Evolutionary conservation across 768 basidiomycete species (phyloP), one percentile per base, ranked within the genome.

Genomic region (Hydnomerulius pinastri): DNA sequence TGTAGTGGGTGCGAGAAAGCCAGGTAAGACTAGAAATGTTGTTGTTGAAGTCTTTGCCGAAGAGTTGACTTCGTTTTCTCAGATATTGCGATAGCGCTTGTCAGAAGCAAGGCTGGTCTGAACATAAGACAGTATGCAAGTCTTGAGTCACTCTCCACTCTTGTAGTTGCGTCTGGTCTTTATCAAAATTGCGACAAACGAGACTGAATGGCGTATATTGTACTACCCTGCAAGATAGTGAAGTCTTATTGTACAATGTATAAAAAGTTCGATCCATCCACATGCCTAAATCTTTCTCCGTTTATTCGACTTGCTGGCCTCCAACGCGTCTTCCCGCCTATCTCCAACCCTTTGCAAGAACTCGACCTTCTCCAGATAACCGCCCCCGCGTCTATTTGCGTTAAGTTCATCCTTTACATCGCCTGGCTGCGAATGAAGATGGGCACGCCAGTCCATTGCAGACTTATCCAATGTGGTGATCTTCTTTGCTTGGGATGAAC

Each of bases 401-500:
- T 87, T 81, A n/a, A 94, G 75, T 53, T 90, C 87, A 56, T 90
- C 85, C 52, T 81, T 77, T 8, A 85, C 61, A 3, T 73, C 77
- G 17, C 65, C 60, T 21, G 67, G 59, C 43, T 77, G 68, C 0
- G 76, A 53, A 17, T 75, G 67, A 12, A 90, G 67, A 57, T 92
- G 90, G 1, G 80, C 68, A 24, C 77, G 76, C 92, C 92, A 94
- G 63, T 94, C 92, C 80, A 94, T 82, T 11, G 86, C 82, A 0
- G 88, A 90, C 65, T 92, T 93, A 54, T 92, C 90, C 12, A 94
- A 74, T 21, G 90, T 92, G 20, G 87, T 83, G 7, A 94, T 74
- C 68, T 88, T 92, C 65, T 87, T 90, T 2, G 83, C 73, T 60
- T 85, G 90, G 30, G 68, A 71, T 1, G 74, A 52, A 7, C 72